Base-by-base conservation (phyloP, 106 monocot species). In the Dendrobium officinale region DNA sequence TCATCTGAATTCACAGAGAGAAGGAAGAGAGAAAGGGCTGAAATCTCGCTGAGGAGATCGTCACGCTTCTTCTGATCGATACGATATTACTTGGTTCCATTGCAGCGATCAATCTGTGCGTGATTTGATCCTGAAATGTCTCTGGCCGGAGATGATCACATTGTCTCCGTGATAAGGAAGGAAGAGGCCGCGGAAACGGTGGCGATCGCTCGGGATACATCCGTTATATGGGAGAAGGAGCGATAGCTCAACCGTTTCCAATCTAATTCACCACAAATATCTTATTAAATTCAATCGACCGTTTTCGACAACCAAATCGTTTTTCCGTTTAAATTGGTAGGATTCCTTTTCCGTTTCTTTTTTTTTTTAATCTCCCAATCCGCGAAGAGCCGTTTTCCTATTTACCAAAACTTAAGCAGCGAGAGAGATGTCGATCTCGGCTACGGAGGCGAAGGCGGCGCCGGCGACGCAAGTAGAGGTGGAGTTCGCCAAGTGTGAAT, bases 401-500 rank as follows among this genome's bases (percentile, higher is more conserved):
- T 41, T 72, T 54, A 47, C 83, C 22, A 78, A 54, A 33, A 80
- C 81, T 19, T 17, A 44, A 56, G 74, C 75, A 10, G 58, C 75
- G 55, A 59, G 45, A 72, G 18, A 19, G 27, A 58, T 67, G 79
- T 40, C 61, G 18, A 9, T 6, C 9, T 31, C 42, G 4, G 75
- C 22, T 43, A 54, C 26, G 29, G 29, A 31, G 75, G 13, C 26
- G 54, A 44, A 43, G 24, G 72, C 64, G 31, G 1, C 42, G n/a
- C 29, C 29, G 43, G 58, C 10, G n/a, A 13, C 44, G 26, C 37
- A 51, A 17, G 55, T 40, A 27, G 88, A 82, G 80, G 77, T 84
- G 54, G 86, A 87, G 78, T 47, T 72, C 2, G 89, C 82, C 16
- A 80, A 42, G 47, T 92, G 92, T 84, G 89, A 84, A 10, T 92